Conservation (phyloP, 306 rosid species). For the Prinsepia uniflora region DNA sequence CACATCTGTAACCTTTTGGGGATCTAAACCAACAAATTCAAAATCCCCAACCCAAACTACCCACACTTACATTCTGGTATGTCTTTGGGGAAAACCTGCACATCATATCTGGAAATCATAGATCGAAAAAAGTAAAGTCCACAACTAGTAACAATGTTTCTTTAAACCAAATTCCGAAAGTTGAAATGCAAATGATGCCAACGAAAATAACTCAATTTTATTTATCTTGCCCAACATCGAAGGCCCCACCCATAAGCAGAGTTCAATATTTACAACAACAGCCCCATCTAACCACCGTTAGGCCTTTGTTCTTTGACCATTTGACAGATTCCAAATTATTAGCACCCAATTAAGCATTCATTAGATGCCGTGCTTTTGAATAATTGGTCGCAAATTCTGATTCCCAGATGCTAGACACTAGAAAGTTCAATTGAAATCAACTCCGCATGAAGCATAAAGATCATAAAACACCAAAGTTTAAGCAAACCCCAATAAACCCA, state of each 20-base stretch:
- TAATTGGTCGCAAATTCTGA: background rate
- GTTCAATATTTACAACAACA: background rate
- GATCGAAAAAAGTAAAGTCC: background rate
- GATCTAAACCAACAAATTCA: no score
- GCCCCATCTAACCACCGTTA: background rate
- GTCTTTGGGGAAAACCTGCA: background rate
- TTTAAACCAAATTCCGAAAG: background rate
- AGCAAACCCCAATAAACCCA: slow-evolving; percentile 2
- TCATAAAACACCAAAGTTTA: slow-evolving; percentile 10
- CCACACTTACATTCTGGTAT: background rate
- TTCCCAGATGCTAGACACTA: background rate
- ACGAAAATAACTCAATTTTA: background rate
- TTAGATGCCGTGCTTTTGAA: background rate
- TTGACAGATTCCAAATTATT: background rate
- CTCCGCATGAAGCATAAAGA: background rate
- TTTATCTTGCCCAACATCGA: background rate
- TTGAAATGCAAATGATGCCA: background rate
- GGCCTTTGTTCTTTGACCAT: background rate
- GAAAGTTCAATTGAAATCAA: background rate
- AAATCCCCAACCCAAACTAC: background rate
- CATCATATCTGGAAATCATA: background rate
- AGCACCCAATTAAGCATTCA: slow-evolving; percentile 8
- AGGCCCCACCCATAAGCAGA: background rate
- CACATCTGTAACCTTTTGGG: background rate
- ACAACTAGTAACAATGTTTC: slow-evolving; percentile 2